Conservation (phyloP, 176 grass and related monocot species). For the Olyra latifolia region DNA sequence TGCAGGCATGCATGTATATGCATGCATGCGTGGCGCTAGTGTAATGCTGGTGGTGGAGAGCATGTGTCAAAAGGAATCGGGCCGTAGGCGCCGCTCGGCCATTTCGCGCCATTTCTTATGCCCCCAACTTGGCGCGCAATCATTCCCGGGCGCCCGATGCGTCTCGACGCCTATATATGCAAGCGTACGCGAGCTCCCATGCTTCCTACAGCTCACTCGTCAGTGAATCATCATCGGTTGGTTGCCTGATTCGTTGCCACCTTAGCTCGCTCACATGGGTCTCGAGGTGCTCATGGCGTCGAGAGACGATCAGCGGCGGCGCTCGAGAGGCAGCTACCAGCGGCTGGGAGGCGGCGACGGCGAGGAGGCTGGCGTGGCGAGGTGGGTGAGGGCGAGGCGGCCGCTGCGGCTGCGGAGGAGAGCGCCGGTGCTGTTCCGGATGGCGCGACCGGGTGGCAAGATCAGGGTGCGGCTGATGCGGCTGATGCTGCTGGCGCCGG, state of each 20-base stretch:
- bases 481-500: constrained; percentile 47
- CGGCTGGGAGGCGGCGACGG: constrained; percentile 9
- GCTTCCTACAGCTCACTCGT: constrained; percentile 32
- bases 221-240: background rate
- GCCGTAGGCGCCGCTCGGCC: constrained; percentile 44
- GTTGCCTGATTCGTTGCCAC: background rate
- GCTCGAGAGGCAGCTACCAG: constrained; percentile 36
- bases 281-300: constrained; percentile 33
- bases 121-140: constrained; percentile 32
- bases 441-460: constrained; percentile 5
- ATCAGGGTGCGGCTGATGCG: constrained; percentile 30
- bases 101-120: constrained; percentile 27
- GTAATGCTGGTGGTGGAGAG: constrained; percentile 13
- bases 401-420: constrained; percentile 34
- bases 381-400: constrained; percentile 29
- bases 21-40: background rate
- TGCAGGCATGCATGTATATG: background rate
- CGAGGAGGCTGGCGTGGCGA: background rate
- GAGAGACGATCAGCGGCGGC: constrained; percentile 20
- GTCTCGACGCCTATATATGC: constrained; percentile 29
- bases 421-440: constrained; percentile 26
- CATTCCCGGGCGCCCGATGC: background rate
- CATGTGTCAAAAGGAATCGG: constrained; percentile 61
- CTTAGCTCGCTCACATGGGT: constrained; percentile 55
- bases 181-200: background rate